phyloP scores from a whole-genome alignment of 345 rosid genomes.

The Brassica incana region DNA sequence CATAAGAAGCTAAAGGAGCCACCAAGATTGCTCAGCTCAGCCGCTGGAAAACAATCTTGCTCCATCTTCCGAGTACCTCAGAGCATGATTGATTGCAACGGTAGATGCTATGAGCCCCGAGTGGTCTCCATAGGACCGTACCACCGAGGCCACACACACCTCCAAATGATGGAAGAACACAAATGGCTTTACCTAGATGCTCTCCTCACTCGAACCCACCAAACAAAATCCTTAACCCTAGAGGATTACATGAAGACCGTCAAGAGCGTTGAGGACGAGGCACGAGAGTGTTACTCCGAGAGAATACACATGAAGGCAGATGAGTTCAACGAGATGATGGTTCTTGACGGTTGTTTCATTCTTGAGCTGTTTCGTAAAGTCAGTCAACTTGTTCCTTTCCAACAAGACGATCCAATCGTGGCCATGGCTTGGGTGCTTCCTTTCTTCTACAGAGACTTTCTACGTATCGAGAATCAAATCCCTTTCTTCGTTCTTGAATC shows the following conservation, averaged over 20 bases:
- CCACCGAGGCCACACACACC: constrained; percentile 49
- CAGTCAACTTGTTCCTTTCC: constrained; percentile 39
- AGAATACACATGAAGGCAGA: constrained; percentile 38
- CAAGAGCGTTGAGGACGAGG: constrained; percentile 44
- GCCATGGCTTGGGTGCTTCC: constrained; percentile 73
- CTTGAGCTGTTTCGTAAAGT: constrained; percentile 66
- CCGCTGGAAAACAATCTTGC: constrained; percentile 41
- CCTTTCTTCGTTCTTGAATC: constrained; percentile 67
- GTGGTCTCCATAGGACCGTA: constrained; percentile 77
- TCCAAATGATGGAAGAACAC: constrained; percentile 75
- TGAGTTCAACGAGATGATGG: constrained; percentile 66
- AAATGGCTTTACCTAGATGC: constrained; percentile 68
- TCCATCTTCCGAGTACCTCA: constrained; percentile 44
- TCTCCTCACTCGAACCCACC: constrained; percentile 46
- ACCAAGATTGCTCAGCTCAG: constrained; percentile 31
- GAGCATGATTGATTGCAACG: constrained; percentile 55
- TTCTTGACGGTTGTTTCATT: constrained; percentile 65
- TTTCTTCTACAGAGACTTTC: constrained; percentile 61
- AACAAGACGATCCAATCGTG: constrained; percentile 63
- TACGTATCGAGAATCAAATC: constrained; percentile 53
- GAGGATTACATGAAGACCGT: constrained; percentile 49
- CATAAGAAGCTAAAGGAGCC: constrained; percentile 34
- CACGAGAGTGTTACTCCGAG: constrained; percentile 76
- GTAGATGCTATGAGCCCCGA: constrained; percentile 62
- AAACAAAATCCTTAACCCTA: constrained; percentile 30